A percentile compares a stretch with the other conserved stretches of the same genome.
Conservation (phyloP, 176 grass and related monocot genomes). For the Metroxylon sagu region DNA sequence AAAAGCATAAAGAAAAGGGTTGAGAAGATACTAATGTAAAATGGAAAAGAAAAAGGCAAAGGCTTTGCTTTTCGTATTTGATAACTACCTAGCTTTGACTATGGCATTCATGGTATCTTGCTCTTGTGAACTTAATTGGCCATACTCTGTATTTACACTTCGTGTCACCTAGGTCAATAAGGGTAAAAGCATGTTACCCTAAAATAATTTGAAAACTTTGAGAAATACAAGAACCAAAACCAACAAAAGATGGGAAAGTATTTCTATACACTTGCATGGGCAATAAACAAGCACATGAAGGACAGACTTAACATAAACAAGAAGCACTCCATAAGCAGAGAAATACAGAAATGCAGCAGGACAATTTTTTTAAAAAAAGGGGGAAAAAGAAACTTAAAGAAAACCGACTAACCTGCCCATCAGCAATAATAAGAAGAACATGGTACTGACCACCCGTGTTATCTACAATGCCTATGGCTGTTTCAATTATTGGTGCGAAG, state of each 20-base stretch:
- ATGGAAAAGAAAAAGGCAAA: too few relatives aligned
- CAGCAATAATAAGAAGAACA: conserved; percentile 97
- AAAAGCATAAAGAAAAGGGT: neutral
- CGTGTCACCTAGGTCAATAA: conserved; percentile 53
- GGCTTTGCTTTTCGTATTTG: neutral
- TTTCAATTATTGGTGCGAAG: conserved; percentile 88
- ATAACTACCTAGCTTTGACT: conserved; percentile 82
- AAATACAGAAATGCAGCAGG: neutral
- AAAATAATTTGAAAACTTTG: too few relatives aligned
- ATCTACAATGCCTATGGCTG: conserved; percentile 76
- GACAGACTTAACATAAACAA: conserved; percentile 11
- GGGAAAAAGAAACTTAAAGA: neutral
- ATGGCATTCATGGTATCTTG: conserved; percentile 81
- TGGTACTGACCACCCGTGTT: conserved; percentile 86
- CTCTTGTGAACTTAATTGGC: conserved; percentile 88
- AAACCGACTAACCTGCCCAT: conserved; percentile 60
- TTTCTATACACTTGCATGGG: neutral
- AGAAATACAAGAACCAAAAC: neutral
- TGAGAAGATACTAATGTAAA: neutral
- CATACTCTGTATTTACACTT: conserved; percentile 83
- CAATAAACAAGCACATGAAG: neutral
- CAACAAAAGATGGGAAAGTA: neutral
- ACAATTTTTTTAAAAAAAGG: neutral
- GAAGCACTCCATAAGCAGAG: neutral
- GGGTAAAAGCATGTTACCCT: too few relatives aligned